Evolutionary conservation across 257 asterid species (phyloP), one percentile per base, ranked within the genome.

Genomic region (Marsdenia floribunda): DNA sequence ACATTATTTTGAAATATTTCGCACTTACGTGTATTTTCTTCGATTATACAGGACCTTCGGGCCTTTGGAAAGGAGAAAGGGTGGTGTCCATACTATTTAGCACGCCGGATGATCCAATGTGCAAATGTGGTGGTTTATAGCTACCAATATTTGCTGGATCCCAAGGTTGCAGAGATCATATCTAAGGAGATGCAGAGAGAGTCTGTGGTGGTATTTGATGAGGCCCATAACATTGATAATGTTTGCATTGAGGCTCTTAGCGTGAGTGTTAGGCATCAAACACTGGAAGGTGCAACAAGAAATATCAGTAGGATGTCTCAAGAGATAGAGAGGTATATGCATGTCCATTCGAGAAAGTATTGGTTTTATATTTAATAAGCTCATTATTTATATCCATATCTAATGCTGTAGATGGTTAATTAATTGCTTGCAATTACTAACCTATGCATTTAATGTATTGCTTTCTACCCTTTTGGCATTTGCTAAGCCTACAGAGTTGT

Each of bases 111-210:
- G 99, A 96, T 95, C 82, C 99, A 92, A 75, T 88, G 84, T 76
- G 98, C 99, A 4, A 92, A 95, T 84, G 99, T 95, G 75, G 93
- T 95, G 72, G 99, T 95, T 21, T 95, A 89, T 69, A 95, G 99
- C 85, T 95, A 95, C 83, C 99, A 95, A 77, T 95, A 95, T 84
- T 82, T 95, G 70, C 98, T 95, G 77, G 99, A 95, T 85, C 99
- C 99, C 37, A 95, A 95, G 84, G 99, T 95, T 81, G 99, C 99
- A 2, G 93, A 93, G 72, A 87, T 95, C 76, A 95, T 95, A 84
- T 95, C 99, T 3, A 95, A 90, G 83, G 98, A 95, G 90, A 95
- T 95, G 98, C 97, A 92, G 87, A 90, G 88, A 77, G 99, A 92
- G 86, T 80, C 92, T 49, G 99, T 95, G 63, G 98, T 95, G 74